Percentiles rank a stretch among this genome's conserved stretches.
phyloP scores from a whole-genome alignment of 768 basidiomycete species.

The Russula lepida region DNA sequence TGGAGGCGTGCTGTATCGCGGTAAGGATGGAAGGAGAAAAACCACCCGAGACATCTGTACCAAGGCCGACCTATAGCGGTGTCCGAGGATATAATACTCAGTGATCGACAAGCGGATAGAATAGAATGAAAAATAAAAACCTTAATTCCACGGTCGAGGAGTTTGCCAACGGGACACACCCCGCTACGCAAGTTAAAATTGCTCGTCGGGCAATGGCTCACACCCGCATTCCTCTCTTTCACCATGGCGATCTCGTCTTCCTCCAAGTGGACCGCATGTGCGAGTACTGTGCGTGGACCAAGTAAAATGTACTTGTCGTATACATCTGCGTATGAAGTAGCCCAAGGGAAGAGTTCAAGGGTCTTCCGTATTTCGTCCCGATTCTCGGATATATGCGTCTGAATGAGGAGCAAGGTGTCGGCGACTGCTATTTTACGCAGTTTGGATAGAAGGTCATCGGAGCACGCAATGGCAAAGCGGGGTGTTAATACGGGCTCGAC shows the following conservation, averaged over 20 bases:
- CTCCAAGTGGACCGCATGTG: slow-evolving; percentile 76
- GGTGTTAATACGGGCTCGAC: slow-evolving; percentile 91
- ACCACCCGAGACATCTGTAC: slow-evolving; percentile 89
- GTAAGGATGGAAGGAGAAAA: slow-evolving; percentile 73
- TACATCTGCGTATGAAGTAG: slow-evolving; percentile 62
- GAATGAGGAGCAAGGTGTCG: slow-evolving; percentile 62
- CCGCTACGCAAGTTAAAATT: slow-evolving; percentile 91
- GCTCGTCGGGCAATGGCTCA: slow-evolving; percentile 91
- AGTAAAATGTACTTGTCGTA: slow-evolving; percentile 78
- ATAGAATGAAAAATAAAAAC: slow-evolving; percentile 31
- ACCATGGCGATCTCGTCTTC: slow-evolving; percentile 68
- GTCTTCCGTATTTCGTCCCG: slow-evolving; percentile 59
- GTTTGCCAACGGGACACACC: slow-evolving; percentile 65
- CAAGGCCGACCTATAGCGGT: slow-evolving; percentile 73
- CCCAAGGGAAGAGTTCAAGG: slow-evolving; percentile 54
- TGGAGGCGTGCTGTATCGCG: slow-evolving; percentile 65
- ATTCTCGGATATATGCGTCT: slow-evolving; percentile 93
- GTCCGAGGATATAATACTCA: neutral
- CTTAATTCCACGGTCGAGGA: slow-evolving; percentile 82
- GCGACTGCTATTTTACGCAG: slow-evolving; percentile 54
- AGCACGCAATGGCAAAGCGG: slow-evolving; percentile 92
- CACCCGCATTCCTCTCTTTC: slow-evolving; percentile 53
- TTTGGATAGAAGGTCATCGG: slow-evolving; percentile 51
- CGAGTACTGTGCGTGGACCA: slow-evolving; percentile 73
- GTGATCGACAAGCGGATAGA: neutral